Evolutionary conservation across 75 land plant species (phyloP), one percentile per base, ranked within the genome.

Genomic region (Sequoia sempervirens): DNA sequence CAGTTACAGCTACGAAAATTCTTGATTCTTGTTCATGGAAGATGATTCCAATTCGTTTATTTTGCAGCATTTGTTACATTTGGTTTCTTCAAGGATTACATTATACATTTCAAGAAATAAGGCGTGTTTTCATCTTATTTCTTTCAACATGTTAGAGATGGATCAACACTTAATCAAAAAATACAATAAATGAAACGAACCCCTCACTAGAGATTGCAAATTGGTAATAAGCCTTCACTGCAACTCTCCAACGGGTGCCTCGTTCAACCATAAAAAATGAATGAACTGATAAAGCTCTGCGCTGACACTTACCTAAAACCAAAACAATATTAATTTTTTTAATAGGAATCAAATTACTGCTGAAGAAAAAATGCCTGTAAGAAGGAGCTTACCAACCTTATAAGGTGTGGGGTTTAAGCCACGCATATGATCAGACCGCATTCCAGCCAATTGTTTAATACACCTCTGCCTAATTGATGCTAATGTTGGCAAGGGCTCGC

Each of bases 391-490:
- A 69, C 38, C 17, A 58, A 95, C 99, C 95, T 97, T 97, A 91
- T 96, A 97, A 11, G 99, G 99, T 40, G 99, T 97, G n/a, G 99
- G 99, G 82, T 97, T 97, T 43, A 96, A 86, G 37, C 91, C 88
- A 78, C 99, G 93, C 94, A 97, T 92, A 85, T 97, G 99, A 83
- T 97, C 99, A 15, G 95, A 86, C 5, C 99, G 92, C 96, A 96
- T 96, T 76, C 90, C 93, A 45, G 90, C 94, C 28, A 96, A 84
- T 81, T 97, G 99, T 79, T 86, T 82, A 75, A 90, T 86, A 85
- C 99, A 97, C 10, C 87, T 93, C 18, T 89, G 87, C 54, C 92
- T 93, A 1, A 87, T 82, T 76, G 91, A 86, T 75, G 83, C 83
- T 38, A 97, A 85, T 45, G 94, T 13, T 6, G 98, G 99, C 47